Conservation (phyloP, 2,329 filamentous ascomycete species). For the Claviceps spartinae region DNA sequence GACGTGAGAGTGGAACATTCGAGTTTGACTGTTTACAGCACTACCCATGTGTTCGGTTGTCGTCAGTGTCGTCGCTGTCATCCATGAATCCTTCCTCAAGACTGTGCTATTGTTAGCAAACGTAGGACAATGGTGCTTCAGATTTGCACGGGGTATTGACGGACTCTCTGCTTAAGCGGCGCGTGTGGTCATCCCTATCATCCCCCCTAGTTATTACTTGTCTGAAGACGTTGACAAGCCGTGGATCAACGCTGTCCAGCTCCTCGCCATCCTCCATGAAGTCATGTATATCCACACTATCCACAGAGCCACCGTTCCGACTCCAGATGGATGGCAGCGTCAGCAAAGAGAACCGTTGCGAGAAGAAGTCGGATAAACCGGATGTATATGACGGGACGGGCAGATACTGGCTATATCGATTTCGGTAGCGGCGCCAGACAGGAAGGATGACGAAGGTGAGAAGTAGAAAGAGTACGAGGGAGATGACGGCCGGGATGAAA, state of each 20-base stretch:
- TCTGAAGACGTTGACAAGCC: constrained; percentile 27
- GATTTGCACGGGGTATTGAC: constrained; percentile 12
- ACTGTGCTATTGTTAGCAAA: constrained; percentile 10
- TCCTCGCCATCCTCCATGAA: constrained; percentile 47
- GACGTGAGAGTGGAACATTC: not conserved
- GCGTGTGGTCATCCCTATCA: constrained; percentile 36
- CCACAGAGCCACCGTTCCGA: constrained; percentile 20
- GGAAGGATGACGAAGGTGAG: constrained; percentile 53
- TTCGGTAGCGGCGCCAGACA: constrained; percentile 54
- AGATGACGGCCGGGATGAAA: constrained; percentile 56
- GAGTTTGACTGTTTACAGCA: not conserved
- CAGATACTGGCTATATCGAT: constrained; percentile 61
- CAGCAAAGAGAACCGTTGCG: constrained; percentile 16
- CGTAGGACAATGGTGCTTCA: not conserved
- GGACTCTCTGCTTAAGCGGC: constrained; percentile 62
- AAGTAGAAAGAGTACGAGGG: constrained; percentile 53
- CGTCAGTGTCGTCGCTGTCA: constrained; percentile 30
- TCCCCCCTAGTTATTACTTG: constrained; percentile 20
- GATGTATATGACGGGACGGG: constrained; percentile 47
- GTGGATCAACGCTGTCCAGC: constrained; percentile 44
- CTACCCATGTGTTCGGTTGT: constrained; percentile 18
- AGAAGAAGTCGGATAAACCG: constrained; percentile 37
- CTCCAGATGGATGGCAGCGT: constrained; percentile 35
- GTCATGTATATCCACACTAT: constrained; percentile 34
- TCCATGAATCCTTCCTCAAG: constrained; percentile 28